Conservation (phyloP, 208 protist genomes). For the Naegleria gruberi region DNA sequence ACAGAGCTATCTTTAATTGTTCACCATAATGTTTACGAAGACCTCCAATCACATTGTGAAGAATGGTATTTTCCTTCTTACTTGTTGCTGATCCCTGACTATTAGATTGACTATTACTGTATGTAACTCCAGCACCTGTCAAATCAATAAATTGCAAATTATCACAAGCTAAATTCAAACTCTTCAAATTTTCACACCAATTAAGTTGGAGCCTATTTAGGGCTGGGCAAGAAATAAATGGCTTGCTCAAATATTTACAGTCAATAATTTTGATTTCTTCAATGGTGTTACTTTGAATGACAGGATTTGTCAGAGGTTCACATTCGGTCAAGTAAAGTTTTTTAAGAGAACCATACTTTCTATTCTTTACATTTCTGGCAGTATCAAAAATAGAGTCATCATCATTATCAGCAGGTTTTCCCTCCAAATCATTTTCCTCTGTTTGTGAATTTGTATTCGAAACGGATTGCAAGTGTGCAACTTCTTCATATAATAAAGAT, state of each 20-base stretch:
- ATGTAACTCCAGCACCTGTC: not conserved
- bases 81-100: not conserved
- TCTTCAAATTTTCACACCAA: constrained; percentile 16
- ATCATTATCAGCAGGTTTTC: not conserved
- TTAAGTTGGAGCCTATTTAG: not conserved
- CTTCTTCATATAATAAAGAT: not conserved
- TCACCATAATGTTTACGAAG: not conserved
- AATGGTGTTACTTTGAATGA: constrained; percentile 1
- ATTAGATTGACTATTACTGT: not conserved
- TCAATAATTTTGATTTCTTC: constrained; percentile 1
- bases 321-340: constrained; percentile 6
- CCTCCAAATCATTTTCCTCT: not conserved
- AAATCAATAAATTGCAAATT: not conserved
- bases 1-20: not conserved
- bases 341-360: not conserved
- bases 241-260: not conserved
- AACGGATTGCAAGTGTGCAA: not conserved
- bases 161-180: not conserved
- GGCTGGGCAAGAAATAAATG: not conserved
- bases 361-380: not conserved
- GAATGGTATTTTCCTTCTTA: not conserved
- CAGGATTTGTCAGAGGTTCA: constrained; percentile 4
- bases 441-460: not conserved
- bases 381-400: not conserved
- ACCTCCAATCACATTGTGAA: not conserved